Conservation (phyloP, 106 monocot species). For the Acorus gramineus region DNA sequence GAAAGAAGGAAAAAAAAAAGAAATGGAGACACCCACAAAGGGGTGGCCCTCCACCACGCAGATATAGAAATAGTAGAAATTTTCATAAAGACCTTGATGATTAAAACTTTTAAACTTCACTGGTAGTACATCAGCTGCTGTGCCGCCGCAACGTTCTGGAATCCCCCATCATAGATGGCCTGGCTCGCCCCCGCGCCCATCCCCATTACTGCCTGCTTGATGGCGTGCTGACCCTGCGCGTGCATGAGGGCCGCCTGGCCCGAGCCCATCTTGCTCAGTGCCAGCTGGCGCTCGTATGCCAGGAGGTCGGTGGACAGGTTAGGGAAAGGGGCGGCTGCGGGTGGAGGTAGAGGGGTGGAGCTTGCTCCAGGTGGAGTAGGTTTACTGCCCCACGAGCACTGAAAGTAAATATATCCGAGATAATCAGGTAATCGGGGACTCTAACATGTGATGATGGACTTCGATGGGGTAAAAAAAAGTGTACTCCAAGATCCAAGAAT, state of each 20-base stretch:
- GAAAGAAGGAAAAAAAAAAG: no score
- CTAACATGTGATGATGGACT: no score
- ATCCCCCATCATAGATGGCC: slow-evolving; percentile 48
- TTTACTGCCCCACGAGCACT: slow-evolving; percentile 79
- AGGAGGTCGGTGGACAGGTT: slow-evolving; percentile 34
- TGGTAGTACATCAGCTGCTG: slow-evolving; percentile 41
- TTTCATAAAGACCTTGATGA: neutral
- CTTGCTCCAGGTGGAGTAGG: slow-evolving; percentile 53
- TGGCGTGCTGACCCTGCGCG: slow-evolving; percentile 30
- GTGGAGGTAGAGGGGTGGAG: slow-evolving; percentile 52
- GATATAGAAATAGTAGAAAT: no score
- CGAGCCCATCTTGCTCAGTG: slow-evolving; percentile 42
- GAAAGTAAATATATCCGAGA: neutral
- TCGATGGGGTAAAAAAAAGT: no score
- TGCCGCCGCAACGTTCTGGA: slow-evolving; percentile 26
- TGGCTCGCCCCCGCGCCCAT: slow-evolving; percentile 45
- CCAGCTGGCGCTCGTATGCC: slow-evolving; percentile 37
- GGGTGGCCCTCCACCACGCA: no score
- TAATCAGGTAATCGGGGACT: no score
- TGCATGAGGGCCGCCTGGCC: slow-evolving; percentile 42
- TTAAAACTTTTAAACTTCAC: neutral
- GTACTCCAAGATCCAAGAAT: no score
- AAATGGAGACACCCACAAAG: no score
- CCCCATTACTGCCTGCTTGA: slow-evolving; percentile 45
- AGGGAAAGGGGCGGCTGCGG: slow-evolving; percentile 34